phyloP scores from a whole-genome alignment of 139 green algal genomes.

The Picochlorum sp. region DNA sequence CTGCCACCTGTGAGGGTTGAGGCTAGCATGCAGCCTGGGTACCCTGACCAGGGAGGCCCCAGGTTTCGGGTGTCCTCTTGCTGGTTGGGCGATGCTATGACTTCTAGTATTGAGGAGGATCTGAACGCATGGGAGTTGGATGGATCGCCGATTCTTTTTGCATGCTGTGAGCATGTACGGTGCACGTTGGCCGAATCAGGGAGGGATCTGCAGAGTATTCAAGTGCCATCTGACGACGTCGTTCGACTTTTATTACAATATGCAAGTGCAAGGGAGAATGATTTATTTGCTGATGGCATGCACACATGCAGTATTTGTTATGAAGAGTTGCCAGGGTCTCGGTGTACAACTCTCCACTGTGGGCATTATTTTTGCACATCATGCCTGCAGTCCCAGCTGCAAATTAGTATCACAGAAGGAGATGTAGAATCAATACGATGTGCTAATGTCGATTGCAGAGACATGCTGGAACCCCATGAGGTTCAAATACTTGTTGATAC shows the following conservation, averaged over 20 bases:
- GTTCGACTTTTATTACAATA: constrained; percentile 4
- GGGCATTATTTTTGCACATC: constrained; percentile 60
- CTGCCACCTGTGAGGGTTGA: constrained; percentile 39
- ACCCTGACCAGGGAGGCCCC: constrained; percentile 15
- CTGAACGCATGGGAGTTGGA: too few relatives aligned
- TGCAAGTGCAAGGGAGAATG: neutral
- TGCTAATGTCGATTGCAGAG: constrained; percentile 50
- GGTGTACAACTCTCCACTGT: constrained; percentile 55
- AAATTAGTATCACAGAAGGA: constrained; percentile 48
- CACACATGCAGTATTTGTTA: constrained; percentile 57
- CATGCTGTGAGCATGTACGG: too few relatives aligned
- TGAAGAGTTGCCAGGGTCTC: constrained; percentile 43
- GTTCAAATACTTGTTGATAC: constrained; percentile 27
- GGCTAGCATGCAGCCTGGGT: constrained; percentile 24
- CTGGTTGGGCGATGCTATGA: too few relatives aligned
- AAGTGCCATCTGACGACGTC: too few relatives aligned
- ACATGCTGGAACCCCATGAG: constrained; percentile 30
- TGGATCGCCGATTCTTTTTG: too few relatives aligned
- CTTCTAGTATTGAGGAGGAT: too few relatives aligned
- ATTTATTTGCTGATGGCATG: constrained; percentile 10
- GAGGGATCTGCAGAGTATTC: too few relatives aligned
- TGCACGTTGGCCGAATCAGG: too few relatives aligned
- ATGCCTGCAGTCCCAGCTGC: constrained; percentile 48
- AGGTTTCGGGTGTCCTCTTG: too few relatives aligned
- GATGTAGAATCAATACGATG: constrained; percentile 52